phyloP scores from a whole-genome alignment of 441 rosid species.

The Syzygium malaccense region DNA sequence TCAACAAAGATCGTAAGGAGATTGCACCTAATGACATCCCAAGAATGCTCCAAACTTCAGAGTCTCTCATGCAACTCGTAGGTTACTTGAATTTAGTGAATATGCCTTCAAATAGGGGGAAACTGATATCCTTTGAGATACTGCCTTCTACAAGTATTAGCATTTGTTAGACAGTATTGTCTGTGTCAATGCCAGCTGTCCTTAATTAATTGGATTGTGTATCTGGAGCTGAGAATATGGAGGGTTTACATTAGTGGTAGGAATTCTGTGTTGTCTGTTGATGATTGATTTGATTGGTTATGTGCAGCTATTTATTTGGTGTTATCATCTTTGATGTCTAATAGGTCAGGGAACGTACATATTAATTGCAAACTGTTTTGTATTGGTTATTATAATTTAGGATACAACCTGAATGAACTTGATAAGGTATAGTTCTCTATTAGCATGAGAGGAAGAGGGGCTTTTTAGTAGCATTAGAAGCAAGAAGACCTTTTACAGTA shows the following conservation, averaged over 20 bases:
- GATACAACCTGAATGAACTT: background rate
- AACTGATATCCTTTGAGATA: background rate
- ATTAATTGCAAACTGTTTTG: background rate
- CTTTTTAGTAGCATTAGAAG: background rate
- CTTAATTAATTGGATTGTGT: background rate
- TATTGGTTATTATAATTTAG: background rate
- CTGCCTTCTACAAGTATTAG: background rate
- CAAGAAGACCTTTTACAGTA: background rate
- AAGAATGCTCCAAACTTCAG: constrained; percentile 76
- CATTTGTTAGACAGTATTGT: background rate
- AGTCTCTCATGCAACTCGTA: constrained; percentile 81
- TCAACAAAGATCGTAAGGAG: constrained; percentile 87
- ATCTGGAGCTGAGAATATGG: background rate
- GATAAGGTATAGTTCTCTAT: background rate
- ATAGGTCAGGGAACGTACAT: background rate
- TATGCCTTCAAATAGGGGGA: background rate
- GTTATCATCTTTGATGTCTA: background rate
- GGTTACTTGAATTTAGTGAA: constrained; percentile 16
- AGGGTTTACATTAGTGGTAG: background rate
- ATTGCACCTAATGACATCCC: constrained; percentile 70
- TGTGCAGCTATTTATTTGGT: background rate
- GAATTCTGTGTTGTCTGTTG: background rate
- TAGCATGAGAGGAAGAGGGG: background rate
- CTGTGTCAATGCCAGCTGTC: background rate
- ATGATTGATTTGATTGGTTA: background rate